A percentile compares a stretch with the other conserved stretches of the same genome.
These are phyloP conservation scores for Kwoniella europaea DNA, from an alignment of 768 basidiomycete species.

Conservation along the genomic window DNA sequence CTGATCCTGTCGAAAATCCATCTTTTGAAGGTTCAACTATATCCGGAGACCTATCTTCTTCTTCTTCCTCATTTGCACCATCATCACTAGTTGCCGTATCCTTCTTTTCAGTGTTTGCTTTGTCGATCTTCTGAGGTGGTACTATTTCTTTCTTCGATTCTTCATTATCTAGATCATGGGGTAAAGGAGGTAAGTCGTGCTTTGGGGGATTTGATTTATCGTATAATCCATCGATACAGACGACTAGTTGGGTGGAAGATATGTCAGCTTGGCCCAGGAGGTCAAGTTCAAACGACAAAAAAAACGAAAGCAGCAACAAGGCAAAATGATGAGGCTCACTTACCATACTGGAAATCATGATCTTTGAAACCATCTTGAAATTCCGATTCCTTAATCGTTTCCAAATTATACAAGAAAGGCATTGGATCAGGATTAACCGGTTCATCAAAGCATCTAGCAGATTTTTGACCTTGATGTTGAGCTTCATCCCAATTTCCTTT, in stretches of 20 bases:
- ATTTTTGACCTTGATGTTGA: conserved; percentile 49
- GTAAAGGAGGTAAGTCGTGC: conserved; percentile 19
- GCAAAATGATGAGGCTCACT: conserved; percentile 23
- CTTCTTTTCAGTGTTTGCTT: conserved; percentile 1
- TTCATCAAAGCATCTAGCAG: conserved; percentile 55
- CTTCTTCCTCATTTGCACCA: neutral
- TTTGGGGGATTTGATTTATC: conserved; percentile 37
- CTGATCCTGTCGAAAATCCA: conserved; percentile 43
- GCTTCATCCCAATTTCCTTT: conserved; percentile 58
- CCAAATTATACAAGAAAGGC: conserved; percentile 46
- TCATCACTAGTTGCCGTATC: no score
- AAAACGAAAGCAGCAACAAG: no score
- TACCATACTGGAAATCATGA: conserved; percentile 57
- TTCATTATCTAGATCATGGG: conserved; percentile 14
- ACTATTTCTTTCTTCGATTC: conserved; percentile 10
- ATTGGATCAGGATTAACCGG: conserved; percentile 55
- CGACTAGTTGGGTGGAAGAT: conserved; percentile 37
- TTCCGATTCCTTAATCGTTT: conserved; percentile 44
- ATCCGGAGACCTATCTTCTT: conserved; percentile 2
- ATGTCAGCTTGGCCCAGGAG: no score
- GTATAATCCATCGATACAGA: conserved; percentile 54
- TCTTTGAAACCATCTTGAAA: conserved; percentile 56
- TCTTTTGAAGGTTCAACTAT: neutral
- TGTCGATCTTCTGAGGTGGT: neutral
- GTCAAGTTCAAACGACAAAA: no score